A percentile compares a stretch with the other conserved stretches of the same genome.
Conservation (phyloP, 2,329 filamentous ascomycete species). For the Didymella arachidicola region DNA sequence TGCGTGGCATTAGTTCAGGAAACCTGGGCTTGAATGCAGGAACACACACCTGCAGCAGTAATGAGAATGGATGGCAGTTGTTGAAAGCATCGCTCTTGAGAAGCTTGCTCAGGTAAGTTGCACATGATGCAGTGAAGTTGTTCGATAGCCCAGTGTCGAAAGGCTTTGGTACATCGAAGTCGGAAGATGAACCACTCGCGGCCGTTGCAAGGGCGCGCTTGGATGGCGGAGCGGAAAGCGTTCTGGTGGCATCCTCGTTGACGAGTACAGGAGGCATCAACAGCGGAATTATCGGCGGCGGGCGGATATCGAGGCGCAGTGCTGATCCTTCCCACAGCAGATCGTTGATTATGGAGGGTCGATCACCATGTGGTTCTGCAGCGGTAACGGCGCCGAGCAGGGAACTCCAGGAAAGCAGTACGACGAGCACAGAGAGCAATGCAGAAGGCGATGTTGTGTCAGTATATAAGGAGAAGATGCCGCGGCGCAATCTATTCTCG, state of each 20-base stretch:
- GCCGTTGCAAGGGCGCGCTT: conserved; percentile 40
- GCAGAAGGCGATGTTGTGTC: conserved; percentile 21
- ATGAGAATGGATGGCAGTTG: conserved; percentile 81
- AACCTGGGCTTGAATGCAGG: background rate
- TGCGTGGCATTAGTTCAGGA: conserved; percentile 51
- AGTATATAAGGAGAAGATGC: conserved; percentile 31
- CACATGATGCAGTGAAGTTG: conserved; percentile 66
- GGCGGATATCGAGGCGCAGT: conserved; percentile 41
- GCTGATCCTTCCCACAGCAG: conserved; percentile 43
- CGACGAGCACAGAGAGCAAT: conserved; percentile 38
- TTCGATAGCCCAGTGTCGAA: conserved; percentile 60
- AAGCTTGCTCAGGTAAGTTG: conserved; percentile 72
- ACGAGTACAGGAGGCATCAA: conserved; percentile 46
- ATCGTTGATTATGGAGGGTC: conserved; percentile 34
- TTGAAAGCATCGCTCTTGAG: conserved; percentile 72
- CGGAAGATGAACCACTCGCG: conserved; percentile 25
- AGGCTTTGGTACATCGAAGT: conserved; percentile 51
- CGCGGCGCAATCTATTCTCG: conserved; percentile 29
- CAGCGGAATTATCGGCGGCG: conserved; percentile 37
- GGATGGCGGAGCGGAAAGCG: conserved; percentile 32
- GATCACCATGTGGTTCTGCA: conserved; percentile 43
- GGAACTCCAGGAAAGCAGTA: conserved; percentile 37
- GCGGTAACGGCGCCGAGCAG: conserved; percentile 39
- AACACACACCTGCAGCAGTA: conserved; percentile 75
- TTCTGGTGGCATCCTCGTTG: conserved; percentile 35